Conservation (phyloP, 75 land plant species). For the Cunninghamia lanceolata region DNA sequence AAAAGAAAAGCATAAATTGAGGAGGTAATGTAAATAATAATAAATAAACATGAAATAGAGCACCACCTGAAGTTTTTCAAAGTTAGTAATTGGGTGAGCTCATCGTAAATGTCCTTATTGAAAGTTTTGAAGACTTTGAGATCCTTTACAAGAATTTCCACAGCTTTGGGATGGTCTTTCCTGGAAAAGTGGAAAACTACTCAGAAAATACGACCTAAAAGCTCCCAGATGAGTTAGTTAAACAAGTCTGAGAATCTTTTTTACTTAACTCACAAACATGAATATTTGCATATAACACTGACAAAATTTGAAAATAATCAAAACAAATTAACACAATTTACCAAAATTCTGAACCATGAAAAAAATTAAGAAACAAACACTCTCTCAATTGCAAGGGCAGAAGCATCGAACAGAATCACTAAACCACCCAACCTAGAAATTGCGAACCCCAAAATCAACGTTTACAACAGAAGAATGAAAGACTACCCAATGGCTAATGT, state of each 20-base stretch:
- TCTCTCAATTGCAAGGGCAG: not conserved
- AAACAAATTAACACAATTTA: not conserved
- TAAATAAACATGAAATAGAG: not conserved
- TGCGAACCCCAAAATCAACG: not conserved
- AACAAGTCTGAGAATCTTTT: not conserved
- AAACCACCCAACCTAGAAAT: not conserved
- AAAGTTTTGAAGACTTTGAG: constrained; percentile 7
- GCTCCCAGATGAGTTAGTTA: not conserved
- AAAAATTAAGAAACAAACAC: not conserved
- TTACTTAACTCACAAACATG: not conserved
- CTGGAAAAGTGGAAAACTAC: not conserved
- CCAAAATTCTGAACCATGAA: not conserved
- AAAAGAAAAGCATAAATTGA: not conserved
- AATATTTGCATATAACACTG: not conserved
- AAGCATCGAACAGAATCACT: not conserved
- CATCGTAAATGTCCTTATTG: not conserved
- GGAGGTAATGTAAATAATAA: not conserved
- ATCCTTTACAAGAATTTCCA: constrained; percentile 13
- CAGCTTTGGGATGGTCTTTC: not conserved
- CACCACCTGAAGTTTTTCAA: constrained; percentile 18
- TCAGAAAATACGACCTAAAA: not conserved
- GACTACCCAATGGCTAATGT: not conserved
- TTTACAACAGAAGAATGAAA: not conserved
- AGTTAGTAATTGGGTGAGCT: constrained; percentile 9
- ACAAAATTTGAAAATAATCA: not conserved